phyloP scores from a whole-genome alignment of 1,284 basidiomycete genomes.

The Melanopsichium pennsylvanicum region DNA sequence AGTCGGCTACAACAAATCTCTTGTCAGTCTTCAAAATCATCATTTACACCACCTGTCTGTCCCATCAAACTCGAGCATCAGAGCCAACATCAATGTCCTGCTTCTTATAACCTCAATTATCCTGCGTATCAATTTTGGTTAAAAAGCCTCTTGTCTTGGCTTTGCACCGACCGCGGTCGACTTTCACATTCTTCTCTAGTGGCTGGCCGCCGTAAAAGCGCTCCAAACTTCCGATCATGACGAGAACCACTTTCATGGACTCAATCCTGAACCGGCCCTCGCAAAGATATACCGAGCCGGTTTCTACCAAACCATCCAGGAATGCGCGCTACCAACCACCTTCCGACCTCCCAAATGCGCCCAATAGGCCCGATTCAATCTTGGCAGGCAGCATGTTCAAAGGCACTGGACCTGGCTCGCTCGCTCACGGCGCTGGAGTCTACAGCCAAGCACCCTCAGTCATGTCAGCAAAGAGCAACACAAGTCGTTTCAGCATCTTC shows the following conservation, averaged over 20 bases:
- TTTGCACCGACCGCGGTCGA: too few relatives aligned
- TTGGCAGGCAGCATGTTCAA: slow-evolving; percentile 54
- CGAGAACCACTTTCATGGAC: slow-evolving; percentile 58
- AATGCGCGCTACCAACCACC: slow-evolving; percentile 23
- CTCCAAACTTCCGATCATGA: slow-evolving; percentile 39
- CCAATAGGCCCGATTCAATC: slow-evolving; percentile 46
- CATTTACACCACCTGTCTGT: too few relatives aligned
- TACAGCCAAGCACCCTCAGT: slow-evolving; percentile 40
- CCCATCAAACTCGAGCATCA: too few relatives aligned
- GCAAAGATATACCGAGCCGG: slow-evolving; percentile 57
- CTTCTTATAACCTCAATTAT: too few relatives aligned
- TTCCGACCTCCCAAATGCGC: slow-evolving; percentile 55
- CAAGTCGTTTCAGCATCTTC: slow-evolving; percentile 47
- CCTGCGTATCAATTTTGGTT: too few relatives aligned
- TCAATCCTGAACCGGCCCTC: slow-evolving; percentile 63
- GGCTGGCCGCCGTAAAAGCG: neutral
- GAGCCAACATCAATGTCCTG: too few relatives aligned
- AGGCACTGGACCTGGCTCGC: slow-evolving; percentile 21
- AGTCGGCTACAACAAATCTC: too few relatives aligned
- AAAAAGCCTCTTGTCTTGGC: too few relatives aligned
- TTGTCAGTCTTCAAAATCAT: too few relatives aligned
- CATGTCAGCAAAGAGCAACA: slow-evolving; percentile 45
- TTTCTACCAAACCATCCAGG: slow-evolving; percentile 14
- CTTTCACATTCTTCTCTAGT: neutral
- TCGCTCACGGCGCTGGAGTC: slow-evolving; percentile 5